These are phyloP conservation scores for Cadophora sp. DNA, from an alignment of 2,329 filamentous ascomycete species.

Conservation along the genomic window DNA sequence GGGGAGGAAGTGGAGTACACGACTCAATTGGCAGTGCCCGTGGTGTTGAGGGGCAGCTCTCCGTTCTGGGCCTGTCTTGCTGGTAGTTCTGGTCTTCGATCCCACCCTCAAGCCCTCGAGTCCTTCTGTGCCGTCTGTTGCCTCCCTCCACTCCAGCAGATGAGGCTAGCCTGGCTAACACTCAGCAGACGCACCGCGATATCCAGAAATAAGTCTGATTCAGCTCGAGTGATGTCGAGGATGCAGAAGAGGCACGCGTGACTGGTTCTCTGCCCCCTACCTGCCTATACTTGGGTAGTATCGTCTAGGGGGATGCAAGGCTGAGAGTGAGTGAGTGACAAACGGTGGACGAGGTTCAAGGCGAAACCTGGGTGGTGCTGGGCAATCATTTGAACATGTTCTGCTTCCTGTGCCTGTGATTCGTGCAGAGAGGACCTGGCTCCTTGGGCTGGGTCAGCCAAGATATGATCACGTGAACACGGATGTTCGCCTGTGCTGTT, in stretches of 20 bases:
- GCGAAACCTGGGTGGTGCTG: background rate
- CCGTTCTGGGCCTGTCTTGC: background rate
- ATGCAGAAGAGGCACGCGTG: background rate
- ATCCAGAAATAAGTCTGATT: background rate
- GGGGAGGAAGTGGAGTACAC: background rate
- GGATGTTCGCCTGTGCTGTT: no score
- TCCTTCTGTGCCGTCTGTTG: no score
- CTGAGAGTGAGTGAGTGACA: background rate
- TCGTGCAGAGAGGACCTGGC: background rate
- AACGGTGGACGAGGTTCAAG: background rate
- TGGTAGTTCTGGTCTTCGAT: background rate
- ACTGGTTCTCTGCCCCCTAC: background rate
- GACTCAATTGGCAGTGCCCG: slow-evolving; percentile 3
- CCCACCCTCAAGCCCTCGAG: no score
- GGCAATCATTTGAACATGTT: slow-evolving; percentile 16
- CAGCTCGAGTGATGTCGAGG: background rate
- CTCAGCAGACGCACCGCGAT: background rate
- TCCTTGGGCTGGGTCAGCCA: background rate
- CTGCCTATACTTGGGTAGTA: no score
- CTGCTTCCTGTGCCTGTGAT: background rate
- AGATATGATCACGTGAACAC: background rate
- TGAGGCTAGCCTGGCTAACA: background rate
- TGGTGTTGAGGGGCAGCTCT: background rate
- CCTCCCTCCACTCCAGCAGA: background rate
- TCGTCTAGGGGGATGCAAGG: slow-evolving; percentile 1